phyloP scores from a whole-genome alignment of 176 grass and related monocot genomes.

The Lolium rigidum region DNA sequence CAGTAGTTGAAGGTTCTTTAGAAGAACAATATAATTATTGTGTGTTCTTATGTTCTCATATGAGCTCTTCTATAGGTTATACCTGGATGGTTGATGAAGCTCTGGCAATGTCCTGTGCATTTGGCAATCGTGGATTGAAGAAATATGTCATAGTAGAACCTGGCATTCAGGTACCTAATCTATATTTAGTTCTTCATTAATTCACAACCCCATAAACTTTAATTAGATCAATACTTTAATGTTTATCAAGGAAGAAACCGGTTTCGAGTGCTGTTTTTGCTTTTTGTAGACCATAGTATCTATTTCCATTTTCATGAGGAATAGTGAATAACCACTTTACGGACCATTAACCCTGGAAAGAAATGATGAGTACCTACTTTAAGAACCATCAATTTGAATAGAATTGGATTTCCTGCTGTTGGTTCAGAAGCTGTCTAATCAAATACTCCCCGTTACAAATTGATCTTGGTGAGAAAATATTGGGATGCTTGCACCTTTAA shows the following conservation, averaged over 20 bases:
- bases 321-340: background rate
- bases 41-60: slow-evolving; percentile 28
- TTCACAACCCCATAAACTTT: background rate
- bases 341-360: background rate
- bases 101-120: slow-evolving; percentile 90
- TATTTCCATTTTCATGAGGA: too few relatives aligned
- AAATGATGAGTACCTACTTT: too few relatives aligned
- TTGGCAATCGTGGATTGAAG: slow-evolving; percentile 73
- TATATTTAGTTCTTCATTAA: slow-evolving; percentile 14
- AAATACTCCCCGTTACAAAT: too few relatives aligned
- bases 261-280: background rate
- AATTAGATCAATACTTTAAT: background rate
- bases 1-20: slow-evolving; percentile 34
- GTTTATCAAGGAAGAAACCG: background rate
- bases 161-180: slow-evolving; percentile 73
- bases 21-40: background rate
- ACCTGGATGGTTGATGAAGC: slow-evolving; percentile 84
- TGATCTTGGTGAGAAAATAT: too few relatives aligned
- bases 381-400: too few relatives aligned
- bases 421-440: too few relatives aligned
- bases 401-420: too few relatives aligned
- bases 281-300: too few relatives aligned
- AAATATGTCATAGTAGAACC: slow-evolving; percentile 76
- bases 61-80: slow-evolving; percentile 51
- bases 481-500: too few relatives aligned